Conservation (phyloP, 202 grass and related monocot genomes). For the Miscanthus sacchariflorus region DNA sequence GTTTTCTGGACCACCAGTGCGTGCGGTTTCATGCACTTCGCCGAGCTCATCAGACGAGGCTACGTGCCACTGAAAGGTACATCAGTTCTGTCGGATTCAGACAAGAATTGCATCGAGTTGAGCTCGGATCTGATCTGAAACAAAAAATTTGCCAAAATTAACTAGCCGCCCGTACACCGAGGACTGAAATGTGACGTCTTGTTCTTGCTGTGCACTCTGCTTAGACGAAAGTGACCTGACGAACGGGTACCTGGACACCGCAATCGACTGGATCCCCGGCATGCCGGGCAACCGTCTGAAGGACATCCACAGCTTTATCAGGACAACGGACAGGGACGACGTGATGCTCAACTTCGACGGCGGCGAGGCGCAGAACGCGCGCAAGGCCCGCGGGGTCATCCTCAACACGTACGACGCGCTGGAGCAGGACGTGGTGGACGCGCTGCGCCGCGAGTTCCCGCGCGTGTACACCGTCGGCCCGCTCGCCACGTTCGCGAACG, state of each 20-base stretch:
- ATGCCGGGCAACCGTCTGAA: constrained; percentile 55
- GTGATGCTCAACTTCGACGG: constrained; percentile 70
- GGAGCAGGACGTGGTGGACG: constrained; percentile 58
- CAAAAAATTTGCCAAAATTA: too few species aligned
- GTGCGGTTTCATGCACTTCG: constrained; percentile 54
- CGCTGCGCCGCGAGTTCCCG: constrained; percentile 56
- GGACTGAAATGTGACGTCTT: background rate
- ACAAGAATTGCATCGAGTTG: too few species aligned
- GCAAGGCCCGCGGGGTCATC: constrained; percentile 62
- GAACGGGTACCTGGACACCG: constrained; percentile 72
- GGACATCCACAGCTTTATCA: constrained; percentile 73
- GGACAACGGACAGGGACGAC: constrained; percentile 65
- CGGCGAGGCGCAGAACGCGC: constrained; percentile 66
- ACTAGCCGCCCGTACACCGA: too few species aligned
- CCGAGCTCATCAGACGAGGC: too few species aligned
- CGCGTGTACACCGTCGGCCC: constrained; percentile 65
- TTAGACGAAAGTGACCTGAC: constrained; percentile 60
- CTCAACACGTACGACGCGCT: constrained; percentile 77
- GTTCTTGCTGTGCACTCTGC: constrained; percentile 1
- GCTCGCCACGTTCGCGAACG: constrained; percentile 42
- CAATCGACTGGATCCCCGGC: constrained; percentile 70
- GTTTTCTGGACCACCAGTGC: constrained; percentile 78
- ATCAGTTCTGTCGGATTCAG: too few species aligned
- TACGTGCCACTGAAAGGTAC: too few species aligned
- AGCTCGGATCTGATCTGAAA: too few species aligned